phyloP scores from a whole-genome alignment of 2,329 filamentous ascomycete genomes.

The Colletotrichum liaoningense region DNA sequence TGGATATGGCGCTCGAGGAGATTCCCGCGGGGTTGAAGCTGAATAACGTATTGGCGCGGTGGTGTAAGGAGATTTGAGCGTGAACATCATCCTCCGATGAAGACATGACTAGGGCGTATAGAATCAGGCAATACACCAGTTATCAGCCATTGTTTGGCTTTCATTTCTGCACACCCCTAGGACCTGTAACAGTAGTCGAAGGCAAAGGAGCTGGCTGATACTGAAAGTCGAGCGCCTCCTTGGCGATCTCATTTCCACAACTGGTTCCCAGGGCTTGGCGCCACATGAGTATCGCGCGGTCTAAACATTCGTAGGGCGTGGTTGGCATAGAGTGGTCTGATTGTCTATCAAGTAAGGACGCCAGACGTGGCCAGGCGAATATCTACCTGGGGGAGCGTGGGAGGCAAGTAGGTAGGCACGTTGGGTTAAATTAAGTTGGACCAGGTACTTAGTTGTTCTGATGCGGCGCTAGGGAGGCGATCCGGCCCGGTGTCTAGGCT shows the following conservation, averaged over 20 bases:
- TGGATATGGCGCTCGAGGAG: conserved; percentile 83
- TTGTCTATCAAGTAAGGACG: not conserved
- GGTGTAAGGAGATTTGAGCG: conserved; percentile 79
- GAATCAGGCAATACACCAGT: not conserved
- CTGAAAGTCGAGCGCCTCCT: not conserved
- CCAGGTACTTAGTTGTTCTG: too few species aligned
- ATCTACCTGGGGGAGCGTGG: too few species aligned
- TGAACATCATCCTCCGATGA: too few species aligned
- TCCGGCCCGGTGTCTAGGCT: too few species aligned
- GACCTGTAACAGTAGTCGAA: not conserved
- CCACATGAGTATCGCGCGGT: too few species aligned
- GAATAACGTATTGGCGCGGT: conserved; percentile 71
- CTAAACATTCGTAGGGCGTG: not conserved
- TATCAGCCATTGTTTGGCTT: not conserved
- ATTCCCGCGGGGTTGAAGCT: conserved; percentile 73
- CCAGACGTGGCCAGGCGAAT: not conserved
- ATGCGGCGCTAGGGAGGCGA: too few species aligned
- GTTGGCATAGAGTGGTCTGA: not conserved
- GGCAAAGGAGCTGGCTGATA: not conserved
- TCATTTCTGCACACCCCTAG: too few species aligned
- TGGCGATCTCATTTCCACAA: not conserved
- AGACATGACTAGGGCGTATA: not conserved
- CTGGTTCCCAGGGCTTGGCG: not conserved
- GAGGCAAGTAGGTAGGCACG: not conserved
- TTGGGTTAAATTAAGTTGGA: not conserved